Conservation (phyloP, 139 green algal species). For the Astrephomene gubernaculifera region DNA sequence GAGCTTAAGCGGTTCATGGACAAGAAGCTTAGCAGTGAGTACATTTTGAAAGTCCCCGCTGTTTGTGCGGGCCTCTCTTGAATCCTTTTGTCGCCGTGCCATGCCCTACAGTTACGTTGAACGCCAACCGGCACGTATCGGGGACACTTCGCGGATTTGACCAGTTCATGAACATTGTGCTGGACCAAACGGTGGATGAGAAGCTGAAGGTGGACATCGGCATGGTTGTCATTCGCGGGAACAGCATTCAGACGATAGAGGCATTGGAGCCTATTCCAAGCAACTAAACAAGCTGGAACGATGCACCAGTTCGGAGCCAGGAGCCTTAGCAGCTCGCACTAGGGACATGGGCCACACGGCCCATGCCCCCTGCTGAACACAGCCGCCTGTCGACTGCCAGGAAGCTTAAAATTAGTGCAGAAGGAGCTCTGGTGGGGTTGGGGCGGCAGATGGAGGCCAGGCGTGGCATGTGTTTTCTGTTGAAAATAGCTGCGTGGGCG, state of each 20-base stretch:
- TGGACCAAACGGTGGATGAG: constrained; percentile 94
- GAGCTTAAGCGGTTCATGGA: constrained; percentile 97
- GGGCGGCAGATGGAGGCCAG: no score
- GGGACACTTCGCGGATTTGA: constrained; percentile 97
- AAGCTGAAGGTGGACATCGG: constrained; percentile 94
- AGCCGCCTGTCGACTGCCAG: no score
- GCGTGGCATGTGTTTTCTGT: no score
- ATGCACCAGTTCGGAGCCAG: no score
- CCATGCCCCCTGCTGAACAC: no score
- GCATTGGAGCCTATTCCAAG: constrained; percentile 89
- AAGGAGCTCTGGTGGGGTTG: no score
- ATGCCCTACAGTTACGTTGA: constrained; percentile 80
- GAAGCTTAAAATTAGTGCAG: no score
- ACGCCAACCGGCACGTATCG: constrained; percentile 94
- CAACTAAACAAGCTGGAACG: no score
- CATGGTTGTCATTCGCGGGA: constrained; percentile 98
- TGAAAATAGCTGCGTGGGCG: no score
- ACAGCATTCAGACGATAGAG: constrained; percentile 96
- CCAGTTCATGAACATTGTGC: constrained; percentile 99
- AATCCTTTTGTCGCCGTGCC: not conserved
- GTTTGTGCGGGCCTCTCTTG: no score
- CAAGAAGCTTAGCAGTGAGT: constrained; percentile 87
- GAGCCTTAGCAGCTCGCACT: no score
- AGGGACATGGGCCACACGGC: no score
- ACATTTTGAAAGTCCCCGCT: not conserved